Evolutionary conservation across 805 yeast species (phyloP).

Genomic region (Saccharomycopsis microspora): DNA sequence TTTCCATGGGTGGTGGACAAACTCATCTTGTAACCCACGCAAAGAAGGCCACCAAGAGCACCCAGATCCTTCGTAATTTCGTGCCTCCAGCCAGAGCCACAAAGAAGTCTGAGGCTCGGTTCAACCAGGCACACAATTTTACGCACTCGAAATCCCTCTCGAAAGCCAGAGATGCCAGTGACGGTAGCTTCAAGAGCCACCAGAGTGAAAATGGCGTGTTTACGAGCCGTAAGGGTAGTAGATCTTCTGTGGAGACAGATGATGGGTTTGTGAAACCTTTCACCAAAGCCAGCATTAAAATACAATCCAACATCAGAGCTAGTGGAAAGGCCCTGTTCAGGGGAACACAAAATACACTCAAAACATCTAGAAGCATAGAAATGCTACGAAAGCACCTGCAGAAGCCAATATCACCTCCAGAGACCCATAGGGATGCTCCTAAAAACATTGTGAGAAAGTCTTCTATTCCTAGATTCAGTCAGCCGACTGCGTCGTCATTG

Average conservation of each 20-base stretch:
- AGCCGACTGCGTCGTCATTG: slow-evolving; percentile 13
- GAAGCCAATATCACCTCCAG: background rate
- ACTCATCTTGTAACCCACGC: background rate
- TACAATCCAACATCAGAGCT: background rate
- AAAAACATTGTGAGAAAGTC: slow-evolving; percentile 1
- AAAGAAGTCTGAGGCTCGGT: background rate
- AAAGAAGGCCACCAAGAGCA: background rate
- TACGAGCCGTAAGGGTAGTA: no score
- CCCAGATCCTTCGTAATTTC: background rate
- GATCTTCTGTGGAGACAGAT: no score
- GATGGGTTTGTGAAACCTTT: slow-evolving; percentile 4
- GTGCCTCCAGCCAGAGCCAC: background rate
- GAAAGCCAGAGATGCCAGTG: background rate
- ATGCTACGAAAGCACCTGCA: background rate
- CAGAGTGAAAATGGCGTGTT: no score
- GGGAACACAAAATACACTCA: background rate
- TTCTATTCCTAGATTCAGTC: slow-evolving; percentile 10
- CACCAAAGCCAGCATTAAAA: background rate
- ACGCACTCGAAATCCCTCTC: slow-evolving; percentile 1
- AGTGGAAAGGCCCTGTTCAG: background rate
- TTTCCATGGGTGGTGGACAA: slow-evolving; percentile 1
- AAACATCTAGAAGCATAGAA: slow-evolving; percentile 4
- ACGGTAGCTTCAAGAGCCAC: background rate
- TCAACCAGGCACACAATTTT: background rate
- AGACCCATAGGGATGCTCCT: background rate